Evolutionary conservation across 108 stramenopile species (phyloP).

Genomic region (Thalassiosira profunda): DNA sequence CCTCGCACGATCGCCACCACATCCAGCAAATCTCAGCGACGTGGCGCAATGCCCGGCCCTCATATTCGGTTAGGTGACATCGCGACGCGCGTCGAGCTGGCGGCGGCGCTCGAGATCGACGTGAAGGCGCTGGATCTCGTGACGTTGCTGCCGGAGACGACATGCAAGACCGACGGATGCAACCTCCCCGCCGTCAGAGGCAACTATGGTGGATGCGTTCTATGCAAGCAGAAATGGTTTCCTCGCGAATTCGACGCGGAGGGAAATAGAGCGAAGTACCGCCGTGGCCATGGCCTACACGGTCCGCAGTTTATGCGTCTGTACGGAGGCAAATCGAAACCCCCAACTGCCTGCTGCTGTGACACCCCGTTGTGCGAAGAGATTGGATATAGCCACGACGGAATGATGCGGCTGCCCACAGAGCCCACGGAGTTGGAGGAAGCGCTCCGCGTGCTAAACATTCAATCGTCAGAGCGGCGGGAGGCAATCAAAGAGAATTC

Average conservation of each 20-base stretch:
- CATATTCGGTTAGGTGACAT: background rate
- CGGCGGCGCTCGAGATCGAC: background rate
- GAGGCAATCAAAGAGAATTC: background rate
- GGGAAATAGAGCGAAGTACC: background rate
- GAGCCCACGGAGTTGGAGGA: background rate
- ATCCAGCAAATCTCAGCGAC: too few species aligned
- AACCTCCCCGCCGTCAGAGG: background rate
- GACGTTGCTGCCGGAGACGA: background rate
- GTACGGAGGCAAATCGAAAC: too few species aligned
- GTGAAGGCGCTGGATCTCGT: constrained; percentile 5
- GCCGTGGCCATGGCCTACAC: background rate
- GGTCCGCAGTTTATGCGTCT: constrained; percentile 4
- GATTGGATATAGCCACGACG: constrained; percentile 3
- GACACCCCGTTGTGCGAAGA: background rate
- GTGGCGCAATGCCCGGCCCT: too few species aligned
- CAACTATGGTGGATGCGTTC: background rate
- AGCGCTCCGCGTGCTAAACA: background rate
- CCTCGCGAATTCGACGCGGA: background rate
- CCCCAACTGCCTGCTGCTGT: constrained; percentile 2
- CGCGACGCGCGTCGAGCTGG: background rate
- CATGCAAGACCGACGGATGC: background rate
- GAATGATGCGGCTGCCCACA: background rate
- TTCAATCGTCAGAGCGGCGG: background rate
- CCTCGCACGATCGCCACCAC: too few species aligned
- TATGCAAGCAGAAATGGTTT: background rate